A percentile compares a stretch with the other conserved stretches of the same genome.
Conservation (phyloP, 768 basidiomycete genomes). For the Mycena metata region DNA sequence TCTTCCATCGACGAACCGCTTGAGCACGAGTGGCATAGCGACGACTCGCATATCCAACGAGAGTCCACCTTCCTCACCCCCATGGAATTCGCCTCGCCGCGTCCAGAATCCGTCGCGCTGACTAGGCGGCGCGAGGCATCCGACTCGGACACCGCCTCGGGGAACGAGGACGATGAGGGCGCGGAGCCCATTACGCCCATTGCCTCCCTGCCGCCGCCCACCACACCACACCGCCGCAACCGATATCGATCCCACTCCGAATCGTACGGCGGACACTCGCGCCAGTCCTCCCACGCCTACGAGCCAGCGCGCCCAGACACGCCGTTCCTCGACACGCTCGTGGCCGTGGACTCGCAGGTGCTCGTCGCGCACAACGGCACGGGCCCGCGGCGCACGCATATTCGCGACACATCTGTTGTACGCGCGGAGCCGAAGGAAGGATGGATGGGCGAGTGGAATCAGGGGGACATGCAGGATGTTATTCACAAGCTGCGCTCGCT, state of each 20-base stretch:
- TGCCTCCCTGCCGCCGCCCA: not conserved
- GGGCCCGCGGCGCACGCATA: not conserved
- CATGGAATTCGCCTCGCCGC: conserved; percentile 20
- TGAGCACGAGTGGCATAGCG: conserved; percentile 13
- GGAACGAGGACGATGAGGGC: conserved; percentile 3
- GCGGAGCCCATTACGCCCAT: conserved; percentile 18
- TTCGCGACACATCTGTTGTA: conserved; percentile 1
- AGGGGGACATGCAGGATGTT: conserved; percentile 30
- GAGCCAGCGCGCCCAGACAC: conserved; percentile 17
- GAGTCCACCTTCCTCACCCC: conserved; percentile 26
- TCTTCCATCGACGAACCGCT: not conserved
- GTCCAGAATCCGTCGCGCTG: conserved; percentile 3
- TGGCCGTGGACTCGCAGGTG: conserved; percentile 25
- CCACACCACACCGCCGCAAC: not conserved
- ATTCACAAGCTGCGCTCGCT: conserved; percentile 25
- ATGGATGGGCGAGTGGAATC: conserved; percentile 34
- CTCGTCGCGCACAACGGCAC: not conserved
- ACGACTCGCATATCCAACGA: conserved; percentile 17
- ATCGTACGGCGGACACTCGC: conserved; percentile 6
- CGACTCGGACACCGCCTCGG: not conserved
- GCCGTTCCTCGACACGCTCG: conserved; percentile 29
- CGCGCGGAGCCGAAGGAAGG: conserved; percentile 21
- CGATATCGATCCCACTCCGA: not conserved
- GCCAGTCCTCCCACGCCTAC: not conserved
- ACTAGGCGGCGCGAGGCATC: not conserved